phyloP scores from a whole-genome alignment of 1,284 basidiomycete genomes.

The Puccinia horiana region DNA sequence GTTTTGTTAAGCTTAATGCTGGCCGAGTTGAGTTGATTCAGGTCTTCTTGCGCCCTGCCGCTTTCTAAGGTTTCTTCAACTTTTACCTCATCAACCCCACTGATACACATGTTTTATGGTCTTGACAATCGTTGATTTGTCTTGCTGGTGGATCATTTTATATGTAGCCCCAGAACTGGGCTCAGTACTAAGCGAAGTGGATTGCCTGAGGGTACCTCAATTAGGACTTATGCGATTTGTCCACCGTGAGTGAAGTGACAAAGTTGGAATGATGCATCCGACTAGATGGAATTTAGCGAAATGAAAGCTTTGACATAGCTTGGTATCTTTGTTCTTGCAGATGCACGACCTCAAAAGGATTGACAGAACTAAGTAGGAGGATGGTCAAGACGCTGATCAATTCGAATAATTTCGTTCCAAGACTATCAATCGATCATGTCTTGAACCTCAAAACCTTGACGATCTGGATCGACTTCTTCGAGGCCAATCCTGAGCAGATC shows the following conservation, averaged over 20 bases:
- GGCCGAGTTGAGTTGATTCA: slow-evolving; percentile 68
- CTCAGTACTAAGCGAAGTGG: slow-evolving; percentile 19
- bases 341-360: slow-evolving; percentile 18
- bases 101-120: neutral
- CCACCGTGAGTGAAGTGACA: slow-evolving; percentile 40
- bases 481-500: neutral
- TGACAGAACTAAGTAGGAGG: slow-evolving; percentile 20
- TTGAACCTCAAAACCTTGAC: slow-evolving; percentile 56
- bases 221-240: slow-evolving; percentile 34
- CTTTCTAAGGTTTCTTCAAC: neutral
- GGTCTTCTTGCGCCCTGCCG: neutral
- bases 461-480: slow-evolving; percentile 28
- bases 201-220: slow-evolving; percentile 18
- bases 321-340: slow-evolving; percentile 57
- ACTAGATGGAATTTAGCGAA: slow-evolving; percentile 65
- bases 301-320: slow-evolving; percentile 65
- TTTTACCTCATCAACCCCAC: neutral
- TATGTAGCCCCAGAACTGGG: slow-evolving; percentile 26
- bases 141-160: too few relatives aligned
- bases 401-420: slow-evolving; percentile 76
- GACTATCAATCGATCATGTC: slow-evolving; percentile 74
- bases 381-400: slow-evolving; percentile 73
- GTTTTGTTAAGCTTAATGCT: slow-evolving; percentile 77
- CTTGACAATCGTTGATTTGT: too few relatives aligned
- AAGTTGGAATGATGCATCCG: slow-evolving; percentile 29